Conservation (phyloP, 208 protist species). For the Angomonas deanei region DNA sequence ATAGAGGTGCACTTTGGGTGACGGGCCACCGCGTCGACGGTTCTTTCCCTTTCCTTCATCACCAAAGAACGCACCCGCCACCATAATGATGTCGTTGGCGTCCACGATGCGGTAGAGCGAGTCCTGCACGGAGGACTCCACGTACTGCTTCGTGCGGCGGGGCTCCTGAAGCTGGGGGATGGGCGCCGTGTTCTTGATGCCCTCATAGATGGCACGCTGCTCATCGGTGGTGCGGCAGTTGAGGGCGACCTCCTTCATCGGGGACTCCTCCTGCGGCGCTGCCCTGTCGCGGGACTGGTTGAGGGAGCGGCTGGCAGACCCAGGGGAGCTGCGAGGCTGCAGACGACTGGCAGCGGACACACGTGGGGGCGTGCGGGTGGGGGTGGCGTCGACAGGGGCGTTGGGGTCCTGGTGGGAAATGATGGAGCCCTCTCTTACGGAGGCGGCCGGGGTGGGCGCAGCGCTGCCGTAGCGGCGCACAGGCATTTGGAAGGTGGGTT, state of each 20-base stretch:
- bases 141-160: slow-evolving; percentile 41
- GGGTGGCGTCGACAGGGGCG: not conserved
- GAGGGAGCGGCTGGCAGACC: not conserved
- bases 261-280: not conserved
- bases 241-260: not conserved
- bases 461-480: not conserved
- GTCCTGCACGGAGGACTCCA: slow-evolving; percentile 60
- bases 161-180: slow-evolving; percentile 77
- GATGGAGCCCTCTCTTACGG: not conserved
- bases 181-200: slow-evolving; percentile 30
- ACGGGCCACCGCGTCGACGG: slow-evolving; percentile 80
- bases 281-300: not conserved
- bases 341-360: not conserved
- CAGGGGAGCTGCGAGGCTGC: not conserved
- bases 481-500: not conserved
- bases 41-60: slow-evolving; percentile 93
- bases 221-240: slow-evolving; percentile 40
- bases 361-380: not conserved
- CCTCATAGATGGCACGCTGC: slow-evolving; percentile 55
- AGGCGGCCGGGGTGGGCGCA: not conserved
- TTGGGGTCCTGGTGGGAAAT: not conserved
- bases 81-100: slow-evolving; percentile 78
- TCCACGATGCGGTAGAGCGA: slow-evolving; percentile 80
- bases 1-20: slow-evolving; percentile 81
- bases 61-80: slow-evolving; percentile 89